A percentile compares a stretch with the other conserved stretches of the same genome.
These are phyloP conservation scores for Boletus coccyginus DNA, from an alignment of 768 basidiomycete genomes.

Conservation along the genomic window DNA sequence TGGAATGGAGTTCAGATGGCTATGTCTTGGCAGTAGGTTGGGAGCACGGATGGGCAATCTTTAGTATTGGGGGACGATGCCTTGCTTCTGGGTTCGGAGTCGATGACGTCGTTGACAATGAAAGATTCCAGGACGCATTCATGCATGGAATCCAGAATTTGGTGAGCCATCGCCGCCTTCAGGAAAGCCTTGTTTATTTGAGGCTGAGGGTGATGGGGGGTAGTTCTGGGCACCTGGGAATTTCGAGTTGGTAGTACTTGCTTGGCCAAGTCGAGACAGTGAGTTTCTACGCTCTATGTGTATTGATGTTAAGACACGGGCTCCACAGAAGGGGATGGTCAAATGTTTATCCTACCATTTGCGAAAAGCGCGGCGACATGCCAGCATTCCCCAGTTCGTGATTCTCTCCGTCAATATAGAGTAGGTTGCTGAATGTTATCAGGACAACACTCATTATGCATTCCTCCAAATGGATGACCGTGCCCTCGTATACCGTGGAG, in stretches of 20 bases:
- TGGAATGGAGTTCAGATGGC: slow-evolving; percentile 96
- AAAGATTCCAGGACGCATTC: slow-evolving; percentile 74
- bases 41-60: slow-evolving; percentile 85
- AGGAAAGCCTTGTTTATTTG: background rate
- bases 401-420: background rate
- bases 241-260: slow-evolving; percentile 79
- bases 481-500: slow-evolving; percentile 89
- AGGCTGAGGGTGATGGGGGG: background rate
- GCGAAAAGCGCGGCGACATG: slow-evolving; percentile 92
- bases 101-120: slow-evolving; percentile 57
- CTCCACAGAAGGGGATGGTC: slow-evolving; percentile 53
- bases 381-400: slow-evolving; percentile 83
- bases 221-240: slow-evolving; percentile 96
- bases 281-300: slow-evolving; percentile 14
- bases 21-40: slow-evolving; percentile 93
- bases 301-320: background rate
- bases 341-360: slow-evolving; percentile 85
- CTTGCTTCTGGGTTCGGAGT: slow-evolving; percentile 74
- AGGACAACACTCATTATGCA: slow-evolving; percentile 96
- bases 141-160: slow-evolving; percentile 76
- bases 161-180: slow-evolving; percentile 41
- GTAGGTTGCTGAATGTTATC: slow-evolving; percentile 5
- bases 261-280: slow-evolving; percentile 54
- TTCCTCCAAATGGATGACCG: slow-evolving; percentile 96
- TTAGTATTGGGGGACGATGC: slow-evolving; percentile 87